phyloP scores from a whole-genome alignment of 352 stramenopile species.

The Halophytophthora batemanensis region DNA sequence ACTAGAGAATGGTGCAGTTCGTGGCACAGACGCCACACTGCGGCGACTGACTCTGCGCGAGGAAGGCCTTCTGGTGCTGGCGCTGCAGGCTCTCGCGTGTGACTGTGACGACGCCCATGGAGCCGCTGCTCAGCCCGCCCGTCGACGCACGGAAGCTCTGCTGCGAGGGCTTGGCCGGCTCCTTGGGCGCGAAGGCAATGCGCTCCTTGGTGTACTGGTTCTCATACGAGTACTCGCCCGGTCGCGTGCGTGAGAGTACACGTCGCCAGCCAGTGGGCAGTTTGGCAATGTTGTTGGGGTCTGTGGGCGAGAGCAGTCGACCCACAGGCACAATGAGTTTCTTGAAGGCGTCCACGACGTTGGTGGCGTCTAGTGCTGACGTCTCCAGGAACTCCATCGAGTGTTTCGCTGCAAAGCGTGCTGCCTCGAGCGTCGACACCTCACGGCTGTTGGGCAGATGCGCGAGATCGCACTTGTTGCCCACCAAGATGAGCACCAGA shows the following conservation, averaged over 20 bases:
- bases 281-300: conserved; percentile 58
- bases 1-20: conserved; percentile 62
- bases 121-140: conserved; percentile 28
- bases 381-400: conserved; percentile 88
- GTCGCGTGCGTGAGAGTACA: conserved; percentile 80
- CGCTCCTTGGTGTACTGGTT: conserved; percentile 88
- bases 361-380: conserved; percentile 80
- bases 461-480: conserved; percentile 87
- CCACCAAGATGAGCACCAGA: conserved; percentile 80
- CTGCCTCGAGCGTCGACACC: conserved; percentile 84
- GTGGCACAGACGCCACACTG: conserved; percentile 58
- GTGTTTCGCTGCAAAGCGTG: conserved; percentile 74
- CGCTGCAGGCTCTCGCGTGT: conserved; percentile 81
- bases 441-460: conserved; percentile 72
- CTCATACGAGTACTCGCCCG: conserved; percentile 85
- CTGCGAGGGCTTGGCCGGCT: conserved; percentile 83
- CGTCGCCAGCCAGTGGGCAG: conserved; percentile 74
- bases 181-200: conserved; percentile 84
- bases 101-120: conserved; percentile 49
- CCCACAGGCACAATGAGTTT: conserved; percentile 85
- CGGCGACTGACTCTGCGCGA: conserved; percentile 65
- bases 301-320: conserved; percentile 61
- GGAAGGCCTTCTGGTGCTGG: conserved; percentile 81
- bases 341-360: conserved; percentile 87
- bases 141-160: conserved; percentile 63